Conservation (phyloP, 257 asterid species). For the Capsicum baccatum region DNA sequence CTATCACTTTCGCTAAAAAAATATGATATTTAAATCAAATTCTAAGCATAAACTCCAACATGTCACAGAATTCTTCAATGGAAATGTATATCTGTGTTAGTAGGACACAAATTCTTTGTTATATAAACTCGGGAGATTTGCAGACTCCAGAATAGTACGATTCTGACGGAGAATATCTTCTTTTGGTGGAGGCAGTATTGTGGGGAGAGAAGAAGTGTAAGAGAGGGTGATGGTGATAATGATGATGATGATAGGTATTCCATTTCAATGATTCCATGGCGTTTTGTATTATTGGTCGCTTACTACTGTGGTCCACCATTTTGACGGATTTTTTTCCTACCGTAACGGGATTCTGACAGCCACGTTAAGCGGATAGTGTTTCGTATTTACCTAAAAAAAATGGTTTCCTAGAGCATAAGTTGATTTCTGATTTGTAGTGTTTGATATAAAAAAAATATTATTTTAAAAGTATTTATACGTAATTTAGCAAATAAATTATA, state of each 20-base stretch:
- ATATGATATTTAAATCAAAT: neutral
- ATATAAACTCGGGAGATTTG: slow-evolving; percentile 25
- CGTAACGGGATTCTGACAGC: slow-evolving; percentile 30
- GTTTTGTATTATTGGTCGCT: slow-evolving; percentile 18
- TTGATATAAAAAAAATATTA: too few relatives aligned
- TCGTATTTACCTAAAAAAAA: too few relatives aligned
- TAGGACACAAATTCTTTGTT: neutral
- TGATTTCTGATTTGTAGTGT: too few relatives aligned
- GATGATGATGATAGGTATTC: slow-evolving; percentile 31
- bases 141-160: slow-evolving; percentile 33
- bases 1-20: neutral
- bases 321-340: neutral
- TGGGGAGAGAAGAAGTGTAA: slow-evolving; percentile 41
- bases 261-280: slow-evolving; percentile 26
- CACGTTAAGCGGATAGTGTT: slow-evolving; percentile 29
- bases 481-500: too few relatives aligned
- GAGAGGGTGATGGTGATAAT: slow-evolving; percentile 40
- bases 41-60: neutral
- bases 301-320: slow-evolving; percentile 34
- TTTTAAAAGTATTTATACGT: too few relatives aligned
- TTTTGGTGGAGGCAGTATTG: slow-evolving; percentile 39
- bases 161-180: slow-evolving; percentile 40
- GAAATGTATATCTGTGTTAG: neutral
- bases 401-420: too few relatives aligned
- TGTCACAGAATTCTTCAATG: slow-evolving; percentile 29